A percentile compares a stretch with the other conserved stretches of the same genome.
Conservation (phyloP, 495 filamentous ascomycete species). For the Hypoxylon lenormandii region DNA sequence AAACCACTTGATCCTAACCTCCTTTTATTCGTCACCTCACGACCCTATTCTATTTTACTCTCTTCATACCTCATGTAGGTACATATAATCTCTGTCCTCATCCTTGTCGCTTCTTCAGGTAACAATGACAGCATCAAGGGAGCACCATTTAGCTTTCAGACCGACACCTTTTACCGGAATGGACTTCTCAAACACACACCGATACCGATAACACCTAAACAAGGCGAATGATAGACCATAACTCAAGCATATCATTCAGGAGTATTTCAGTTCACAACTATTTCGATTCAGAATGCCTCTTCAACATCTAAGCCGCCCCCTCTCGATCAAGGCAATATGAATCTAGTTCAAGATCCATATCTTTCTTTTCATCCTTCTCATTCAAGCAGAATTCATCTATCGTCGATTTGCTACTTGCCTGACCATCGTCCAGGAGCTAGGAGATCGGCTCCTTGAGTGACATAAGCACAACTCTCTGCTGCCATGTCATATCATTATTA, state of each 20-base stretch:
- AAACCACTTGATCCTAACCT: slow-evolving; percentile 18
- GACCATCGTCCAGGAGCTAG: no score
- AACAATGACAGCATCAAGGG: slow-evolving; percentile 25
- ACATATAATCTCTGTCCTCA: no score
- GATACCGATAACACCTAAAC: slow-evolving; percentile 1
- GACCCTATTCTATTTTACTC: neutral
- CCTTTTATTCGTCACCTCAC: slow-evolving; percentile 2
- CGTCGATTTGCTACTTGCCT: neutral
- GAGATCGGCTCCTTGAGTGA: no score
- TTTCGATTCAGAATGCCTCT: neutral
- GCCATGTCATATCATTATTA: no score
- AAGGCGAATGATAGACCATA: slow-evolving; percentile 7
- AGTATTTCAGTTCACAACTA: slow-evolving; percentile 19
- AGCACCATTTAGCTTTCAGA: slow-evolving; percentile 16
- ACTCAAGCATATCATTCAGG: slow-evolving; percentile 14
- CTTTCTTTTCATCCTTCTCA: neutral
- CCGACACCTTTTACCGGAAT: slow-evolving; percentile 12
- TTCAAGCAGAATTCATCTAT: neutral
- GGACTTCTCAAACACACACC: neutral
- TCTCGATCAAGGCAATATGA: neutral
- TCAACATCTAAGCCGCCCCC: neutral
- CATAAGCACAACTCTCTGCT: no score
- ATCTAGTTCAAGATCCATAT: neutral
- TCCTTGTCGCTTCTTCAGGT: slow-evolving; percentile 9
- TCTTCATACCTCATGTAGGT: neutral